These are phyloP conservation scores for Rhizophora apiculata DNA, from an alignment of 345 rosid genomes.

Conservation along the genomic window DNA sequence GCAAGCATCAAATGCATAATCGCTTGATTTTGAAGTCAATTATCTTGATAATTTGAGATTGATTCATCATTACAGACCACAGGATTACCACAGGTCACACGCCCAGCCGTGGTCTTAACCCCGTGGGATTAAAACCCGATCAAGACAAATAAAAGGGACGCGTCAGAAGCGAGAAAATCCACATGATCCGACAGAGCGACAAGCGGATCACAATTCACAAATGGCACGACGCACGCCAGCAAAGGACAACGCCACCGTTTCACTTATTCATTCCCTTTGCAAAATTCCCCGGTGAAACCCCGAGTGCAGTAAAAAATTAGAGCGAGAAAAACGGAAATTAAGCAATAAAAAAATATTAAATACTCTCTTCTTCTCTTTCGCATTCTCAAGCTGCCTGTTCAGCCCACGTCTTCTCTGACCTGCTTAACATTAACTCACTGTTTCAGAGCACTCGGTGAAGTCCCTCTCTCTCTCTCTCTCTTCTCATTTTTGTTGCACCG, in stretches of 20 bases:
- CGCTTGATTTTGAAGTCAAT: conserved; percentile 15
- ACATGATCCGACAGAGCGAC: conserved; percentile 15
- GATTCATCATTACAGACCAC: neutral
- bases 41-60: neutral
- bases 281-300: too few relatives aligned
- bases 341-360: too few relatives aligned
- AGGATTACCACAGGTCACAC: neutral
- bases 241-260: neutral
- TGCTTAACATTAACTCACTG: neutral
- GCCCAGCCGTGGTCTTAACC: neutral
- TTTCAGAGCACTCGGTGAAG: neutral
- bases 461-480: neutral
- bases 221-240: conserved; percentile 26
- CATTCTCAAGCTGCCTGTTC: neutral
- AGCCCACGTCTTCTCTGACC: conserved; percentile 15
- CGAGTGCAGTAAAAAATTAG: too few relatives aligned
- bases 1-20: conserved; percentile 2
- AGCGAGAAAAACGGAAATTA: too few relatives aligned
- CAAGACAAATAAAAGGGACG: neutral
- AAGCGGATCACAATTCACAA: neutral
- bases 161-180: neutral
- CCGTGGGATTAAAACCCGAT: neutral
- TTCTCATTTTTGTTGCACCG: neutral
- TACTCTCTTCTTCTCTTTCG: neutral
- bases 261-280: neutral